Evolutionary conservation across 805 yeast species (phyloP), one percentile per base, ranked within the genome.

Genomic region (Pichia insulana): DNA sequence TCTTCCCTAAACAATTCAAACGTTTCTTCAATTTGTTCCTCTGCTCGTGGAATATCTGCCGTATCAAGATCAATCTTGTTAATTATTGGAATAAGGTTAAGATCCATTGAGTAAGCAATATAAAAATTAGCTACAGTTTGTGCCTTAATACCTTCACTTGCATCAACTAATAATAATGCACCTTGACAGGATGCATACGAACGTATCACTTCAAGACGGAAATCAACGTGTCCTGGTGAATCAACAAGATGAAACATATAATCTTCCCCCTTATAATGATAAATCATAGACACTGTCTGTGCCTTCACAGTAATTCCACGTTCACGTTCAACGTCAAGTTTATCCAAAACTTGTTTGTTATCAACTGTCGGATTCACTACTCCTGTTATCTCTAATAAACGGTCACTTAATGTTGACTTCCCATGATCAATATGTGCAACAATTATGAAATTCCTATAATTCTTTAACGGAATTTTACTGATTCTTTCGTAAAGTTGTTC

Each of bases 211-310:
- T 90, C 98, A 8, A 92, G 82, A 41, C 96, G 69, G 61, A 90
- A 90, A 61, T 90, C 98, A 27, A 92, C 97, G 59, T 90, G 98
- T 0, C 98, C 98, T 0, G 98, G 98, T 0, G 97, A 90, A 61
- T 90, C 98, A 36, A 92, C 96, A 36, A 90, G 67, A 66, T 90
- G 96, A 36, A 90, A 65, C 42, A 92, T 62, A 57, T 86, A 92
- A 52, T 90, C 96, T 52, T 76, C 67, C 2, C 77, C 76, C 8
- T 76, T 68, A 49, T 77, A 69, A 30, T 71, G 70, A 59, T 88
- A 88, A 46, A 92, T 71, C 97, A 90, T 92, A 0, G 96, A 74
- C 54, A 96, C 90, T 0, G 97, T 92, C 57, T 92, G 97, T 0
- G 97, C 97, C 61, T 90, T 90, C 42, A 90, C 92, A 0, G 98